Percentiles rank a stretch among this genome's conserved stretches.
phyloP scores from a whole-genome alignment of 2,329 filamentous ascomycete genomes.

The Claviceps sp. region DNA sequence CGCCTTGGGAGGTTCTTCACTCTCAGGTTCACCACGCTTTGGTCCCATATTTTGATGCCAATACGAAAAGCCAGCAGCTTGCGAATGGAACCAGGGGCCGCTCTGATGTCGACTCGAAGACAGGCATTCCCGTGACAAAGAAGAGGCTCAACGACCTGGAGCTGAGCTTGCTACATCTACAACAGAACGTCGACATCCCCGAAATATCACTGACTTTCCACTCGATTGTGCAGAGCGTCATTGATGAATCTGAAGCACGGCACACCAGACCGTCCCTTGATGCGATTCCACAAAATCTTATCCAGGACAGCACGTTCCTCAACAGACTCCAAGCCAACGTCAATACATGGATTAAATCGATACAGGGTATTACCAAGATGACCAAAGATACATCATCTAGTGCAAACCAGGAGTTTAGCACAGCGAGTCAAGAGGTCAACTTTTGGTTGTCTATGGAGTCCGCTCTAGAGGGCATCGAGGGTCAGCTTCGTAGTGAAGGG shows the following conservation, averaged over 20 bases:
- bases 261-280: constrained; percentile 62
- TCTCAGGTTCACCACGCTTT: constrained; percentile 83
- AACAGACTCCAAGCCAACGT: constrained; percentile 89
- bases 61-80: constrained; percentile 68
- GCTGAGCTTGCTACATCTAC: constrained; percentile 76
- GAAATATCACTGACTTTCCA: constrained; percentile 80
- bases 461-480: constrained; percentile 81
- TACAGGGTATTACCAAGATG: constrained; percentile 91
- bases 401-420: constrained; percentile 42
- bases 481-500: constrained; percentile 75
- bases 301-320: constrained; percentile 81
- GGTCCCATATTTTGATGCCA: constrained; percentile 94
- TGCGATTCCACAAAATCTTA: constrained; percentile 58
- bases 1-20: constrained; percentile 85
- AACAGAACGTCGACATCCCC: constrained; percentile 97
- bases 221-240: constrained; percentile 70
- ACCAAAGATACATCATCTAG: constrained; percentile 63
- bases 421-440: constrained; percentile 94
- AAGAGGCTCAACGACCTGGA: constrained; percentile 94
- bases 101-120: constrained; percentile 79
- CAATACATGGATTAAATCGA: constrained; percentile 97
- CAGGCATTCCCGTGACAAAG: constrained; percentile 91
- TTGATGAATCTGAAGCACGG: constrained; percentile 61
- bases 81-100: constrained; percentile 54
- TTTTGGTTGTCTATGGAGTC: constrained; percentile 98